Evolutionary conservation across 1,139 yeast species (phyloP), one percentile per base, ranked within the genome.

Genomic region (Blastobotrys arbuscula): DNA sequence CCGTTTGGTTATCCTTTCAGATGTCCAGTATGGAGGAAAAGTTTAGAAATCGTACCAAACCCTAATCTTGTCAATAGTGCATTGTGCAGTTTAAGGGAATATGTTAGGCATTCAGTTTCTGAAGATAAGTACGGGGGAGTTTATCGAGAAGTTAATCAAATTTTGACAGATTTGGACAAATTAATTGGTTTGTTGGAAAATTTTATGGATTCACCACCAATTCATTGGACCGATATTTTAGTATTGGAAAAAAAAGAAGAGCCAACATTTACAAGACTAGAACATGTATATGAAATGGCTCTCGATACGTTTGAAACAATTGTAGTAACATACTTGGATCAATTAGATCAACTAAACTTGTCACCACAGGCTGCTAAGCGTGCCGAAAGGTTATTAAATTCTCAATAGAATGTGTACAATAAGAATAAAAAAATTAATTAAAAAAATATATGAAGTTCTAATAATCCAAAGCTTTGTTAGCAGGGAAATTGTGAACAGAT

Each of bases 111-210:
- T 42, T 66, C 71, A 2, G 50, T 60, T 20, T 57, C 56, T 6
- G 75, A 71, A 45, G 75, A 71, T 50, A 52, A 57, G 3, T 60
- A 58, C 44, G 75, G 75, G 7, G 63, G 61, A 7, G 75, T 71
- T 6, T 74, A 71, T 53, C 55, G 61, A 16, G 69, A 69, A 24
- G 64, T 71, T 33, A 66, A 70, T 3, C 55, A 56, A 9, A 59
- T 63, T 20, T 55, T 71, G 39, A 57, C 53, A 36, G 52, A 51
- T n/a, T 52, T 66, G 39, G 60, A 65, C 39, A 50, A 54, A 38
- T 53, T 66, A 1, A 53, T 65, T 31, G 45, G 51, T 8, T 53
- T 55, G 15, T 50, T 69, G 19, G 64, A 60, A 18, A 50, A 55
- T 36, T 59, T 58, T 26, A 45, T 60, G 7, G 47, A 47, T 18